These are phyloP conservation scores for Penicillium pulvis DNA, from an alignment of 495 filamentous ascomycete species.

Conservation along the genomic window DNA sequence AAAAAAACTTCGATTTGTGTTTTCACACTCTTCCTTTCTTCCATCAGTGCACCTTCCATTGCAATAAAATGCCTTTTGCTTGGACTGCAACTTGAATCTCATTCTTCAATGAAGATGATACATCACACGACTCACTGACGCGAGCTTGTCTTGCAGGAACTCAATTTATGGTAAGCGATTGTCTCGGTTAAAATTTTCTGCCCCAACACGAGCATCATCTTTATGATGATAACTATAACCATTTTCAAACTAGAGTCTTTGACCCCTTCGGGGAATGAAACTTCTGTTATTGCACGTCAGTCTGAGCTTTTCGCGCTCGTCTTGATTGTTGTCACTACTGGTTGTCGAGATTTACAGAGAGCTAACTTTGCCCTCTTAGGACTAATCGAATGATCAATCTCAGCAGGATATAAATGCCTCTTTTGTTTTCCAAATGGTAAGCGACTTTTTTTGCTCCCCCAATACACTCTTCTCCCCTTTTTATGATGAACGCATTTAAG, in stretches of 20 bases:
- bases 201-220: slow-evolving; percentile 21
- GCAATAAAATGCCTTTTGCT: slow-evolving; percentile 25
- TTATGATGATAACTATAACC: slow-evolving; percentile 80
- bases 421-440: slow-evolving; percentile 26
- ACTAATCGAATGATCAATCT: slow-evolving; percentile 18
- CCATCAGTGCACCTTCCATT: slow-evolving; percentile 21
- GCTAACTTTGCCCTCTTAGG: slow-evolving; percentile 33
- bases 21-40: slow-evolving; percentile 22
- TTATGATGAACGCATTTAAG: slow-evolving; percentile 71
- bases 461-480: slow-evolving; percentile 4
- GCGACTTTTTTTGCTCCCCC: slow-evolving; percentile 12
- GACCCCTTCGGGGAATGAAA: slow-evolving; percentile 87
- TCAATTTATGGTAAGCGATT: slow-evolving; percentile 6
- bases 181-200: slow-evolving; percentile 7
- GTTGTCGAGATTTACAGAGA: slow-evolving; percentile 18
- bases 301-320: slow-evolving; percentile 64
- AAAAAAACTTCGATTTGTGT: slow-evolving; percentile 28
- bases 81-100: not conserved
- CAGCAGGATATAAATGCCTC: not conserved
- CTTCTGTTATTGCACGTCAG: slow-evolving; percentile 93
- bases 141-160: not conserved
- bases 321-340: slow-evolving; percentile 19
- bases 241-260: slow-evolving; percentile 99
- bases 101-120: not conserved
- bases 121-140: not conserved